phyloP scores from a whole-genome alignment of 2,329 filamentous ascomycete species.

The Paracorniculantispora psalliotae region DNA sequence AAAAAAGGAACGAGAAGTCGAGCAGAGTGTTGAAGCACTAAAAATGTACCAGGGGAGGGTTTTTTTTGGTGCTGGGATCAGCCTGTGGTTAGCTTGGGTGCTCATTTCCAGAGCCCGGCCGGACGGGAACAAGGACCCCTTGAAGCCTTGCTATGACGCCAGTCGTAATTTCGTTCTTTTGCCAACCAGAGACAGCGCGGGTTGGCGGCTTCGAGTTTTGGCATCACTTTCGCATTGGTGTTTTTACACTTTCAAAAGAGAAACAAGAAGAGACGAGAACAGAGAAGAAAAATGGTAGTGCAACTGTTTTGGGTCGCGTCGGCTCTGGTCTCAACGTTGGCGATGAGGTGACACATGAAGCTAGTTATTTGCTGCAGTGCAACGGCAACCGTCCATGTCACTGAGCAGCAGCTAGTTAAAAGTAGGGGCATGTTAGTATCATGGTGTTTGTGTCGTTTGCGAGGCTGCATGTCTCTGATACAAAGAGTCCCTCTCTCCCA shows the following conservation, averaged over 20 bases:
- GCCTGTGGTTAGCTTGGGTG: neutral
- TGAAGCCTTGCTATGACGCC: conserved; percentile 8
- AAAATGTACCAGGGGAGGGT: too few relatives aligned
- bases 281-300: too few relatives aligned
- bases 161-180: conserved; percentile 10
- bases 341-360: neutral
- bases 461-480: conserved; percentile 10
- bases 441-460: neutral
- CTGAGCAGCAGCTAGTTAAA: too few relatives aligned
- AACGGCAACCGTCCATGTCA: too few relatives aligned
- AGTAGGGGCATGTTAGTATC: neutral
- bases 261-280: neutral
- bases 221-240: too few relatives aligned
- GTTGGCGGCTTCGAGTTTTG: neutral
- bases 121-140: neutral
- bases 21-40: too few relatives aligned
- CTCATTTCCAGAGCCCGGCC: neutral
- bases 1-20: neutral
- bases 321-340: neutral
- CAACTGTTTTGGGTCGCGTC: neutral
- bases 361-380: conserved; percentile 4
- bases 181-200: neutral
- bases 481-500: too few relatives aligned
- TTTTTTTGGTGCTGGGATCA: too few relatives aligned
- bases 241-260: neutral